Conservation (phyloP, 768 basidiomycete species). For the Suillus brevipes region DNA sequence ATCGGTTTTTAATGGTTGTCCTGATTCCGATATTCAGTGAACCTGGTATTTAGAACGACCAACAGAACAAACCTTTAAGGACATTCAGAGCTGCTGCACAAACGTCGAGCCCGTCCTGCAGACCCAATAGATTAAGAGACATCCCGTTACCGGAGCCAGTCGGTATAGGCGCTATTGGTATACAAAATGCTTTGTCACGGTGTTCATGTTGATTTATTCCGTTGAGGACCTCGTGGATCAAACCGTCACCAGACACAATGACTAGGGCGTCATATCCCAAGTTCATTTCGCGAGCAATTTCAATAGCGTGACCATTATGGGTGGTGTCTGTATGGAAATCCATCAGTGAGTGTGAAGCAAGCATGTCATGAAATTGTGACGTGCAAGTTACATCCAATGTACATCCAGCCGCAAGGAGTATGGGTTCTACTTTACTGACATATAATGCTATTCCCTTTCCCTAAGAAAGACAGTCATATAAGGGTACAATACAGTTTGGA, state of each 20-base stretch:
- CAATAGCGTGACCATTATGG: conserved; percentile 60
- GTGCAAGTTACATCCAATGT: conserved; percentile 60
- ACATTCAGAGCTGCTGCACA: conserved; percentile 71
- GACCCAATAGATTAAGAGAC: conserved; percentile 70
- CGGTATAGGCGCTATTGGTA: conserved; percentile 78
- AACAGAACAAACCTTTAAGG: conserved; percentile 61
- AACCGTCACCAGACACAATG: conserved; percentile 80
- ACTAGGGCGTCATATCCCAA: conserved; percentile 73
- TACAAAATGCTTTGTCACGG: conserved; percentile 58
- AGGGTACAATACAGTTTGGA: background rate
- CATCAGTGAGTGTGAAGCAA: background rate
- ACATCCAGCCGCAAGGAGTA: conserved; percentile 68
- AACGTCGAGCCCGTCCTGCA: conserved; percentile 69
- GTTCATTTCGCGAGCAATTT: conserved; percentile 56
- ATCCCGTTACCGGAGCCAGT: conserved; percentile 82
- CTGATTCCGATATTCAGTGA: conserved; percentile 35
- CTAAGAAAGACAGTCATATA: conserved; percentile 36
- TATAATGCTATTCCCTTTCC: conserved; percentile 61
- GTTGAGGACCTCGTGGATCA: conserved; percentile 82
- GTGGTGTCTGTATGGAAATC: conserved; percentile 53
- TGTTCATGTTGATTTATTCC: conserved; percentile 70
- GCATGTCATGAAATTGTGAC: background rate
- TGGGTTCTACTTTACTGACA: conserved; percentile 62
- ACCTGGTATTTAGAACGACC: background rate
- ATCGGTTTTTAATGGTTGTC: conserved; percentile 73